A percentile compares a stretch with the other conserved stretches of the same genome.
phyloP scores from a whole-genome alignment of 139 green algal species.

The Spirogloea muscicola region DNA sequence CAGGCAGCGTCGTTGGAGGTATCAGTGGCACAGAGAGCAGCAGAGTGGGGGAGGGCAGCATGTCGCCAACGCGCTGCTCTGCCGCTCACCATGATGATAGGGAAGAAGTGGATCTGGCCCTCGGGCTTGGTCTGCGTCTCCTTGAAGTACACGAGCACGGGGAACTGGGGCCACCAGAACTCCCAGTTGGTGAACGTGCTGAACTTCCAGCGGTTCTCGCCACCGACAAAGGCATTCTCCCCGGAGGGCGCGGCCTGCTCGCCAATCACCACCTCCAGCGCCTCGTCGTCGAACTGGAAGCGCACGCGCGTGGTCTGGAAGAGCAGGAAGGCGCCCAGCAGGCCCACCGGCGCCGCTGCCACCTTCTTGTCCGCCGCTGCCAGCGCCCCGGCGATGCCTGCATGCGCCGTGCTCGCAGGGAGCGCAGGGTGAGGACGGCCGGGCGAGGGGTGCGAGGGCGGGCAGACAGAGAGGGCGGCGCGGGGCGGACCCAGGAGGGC shows the following conservation, averaged over 20 bases:
- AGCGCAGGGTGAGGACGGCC: too few species aligned
- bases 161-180: constrained; percentile 91
- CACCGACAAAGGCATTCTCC: constrained; percentile 47
- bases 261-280: constrained; percentile 34
- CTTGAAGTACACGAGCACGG: constrained; percentile 97
- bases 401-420: too few species aligned
- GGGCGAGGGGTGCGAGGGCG: too few species aligned
- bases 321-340: constrained; percentile 26
- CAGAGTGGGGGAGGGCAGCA: background rate
- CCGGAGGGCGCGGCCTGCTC: constrained; percentile 22
- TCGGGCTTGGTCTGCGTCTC: constrained; percentile 96
- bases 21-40: background rate
- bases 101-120: constrained; percentile 80
- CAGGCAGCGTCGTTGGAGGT: background rate
- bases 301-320: constrained; percentile 32
- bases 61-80: background rate
- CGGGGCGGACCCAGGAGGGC: too few species aligned
- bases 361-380: constrained; percentile 2
- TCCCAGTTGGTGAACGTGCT: constrained; percentile 83
- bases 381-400: constrained; percentile 20
- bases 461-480: too few species aligned
- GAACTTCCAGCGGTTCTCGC: constrained; percentile 49
- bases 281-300: constrained; percentile 18
- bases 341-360: constrained; percentile 26
- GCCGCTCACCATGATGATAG: constrained; percentile 44